These are phyloP conservation scores for Skeletonema potamos DNA, from an alignment of 108 stramenopile species.

Conservation along the genomic window DNA sequence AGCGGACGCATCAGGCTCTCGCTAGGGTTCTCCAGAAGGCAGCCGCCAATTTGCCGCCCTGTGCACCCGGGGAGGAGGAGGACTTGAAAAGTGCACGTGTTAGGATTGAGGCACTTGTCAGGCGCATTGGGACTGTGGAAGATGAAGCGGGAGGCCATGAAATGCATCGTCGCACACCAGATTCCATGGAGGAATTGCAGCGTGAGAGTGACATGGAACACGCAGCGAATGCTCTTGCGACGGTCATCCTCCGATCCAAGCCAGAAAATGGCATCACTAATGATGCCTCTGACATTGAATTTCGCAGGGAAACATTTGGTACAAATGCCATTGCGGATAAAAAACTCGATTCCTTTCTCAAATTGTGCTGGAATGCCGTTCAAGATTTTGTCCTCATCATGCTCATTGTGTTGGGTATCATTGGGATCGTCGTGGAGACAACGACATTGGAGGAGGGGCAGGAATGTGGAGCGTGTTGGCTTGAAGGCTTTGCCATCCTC, in stretches of 20 bases:
- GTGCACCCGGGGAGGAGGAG: constrained; percentile 9
- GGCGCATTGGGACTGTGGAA: constrained; percentile 47
- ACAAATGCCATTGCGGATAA: constrained; percentile 73
- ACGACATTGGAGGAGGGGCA: constrained; percentile 66
- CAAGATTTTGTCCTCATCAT: constrained; percentile 93
- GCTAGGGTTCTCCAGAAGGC: constrained; percentile 65
- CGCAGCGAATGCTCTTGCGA: constrained; percentile 64
- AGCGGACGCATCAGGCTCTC: constrained; percentile 61
- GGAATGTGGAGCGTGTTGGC: constrained; percentile 80
- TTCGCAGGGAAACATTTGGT: constrained; percentile 67
- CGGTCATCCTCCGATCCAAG: constrained; percentile 60
- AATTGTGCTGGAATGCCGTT: constrained; percentile 90
- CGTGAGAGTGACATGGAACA: constrained; percentile 18
- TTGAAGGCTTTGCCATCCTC: constrained; percentile 94
- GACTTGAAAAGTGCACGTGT: constrained; percentile 12
- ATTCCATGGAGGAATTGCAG: constrained; percentile 30
- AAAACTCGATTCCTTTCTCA: constrained; percentile 72
- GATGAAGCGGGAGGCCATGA: constrained; percentile 32
- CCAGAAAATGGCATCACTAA: constrained; percentile 64
- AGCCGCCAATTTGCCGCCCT: constrained; percentile 21
- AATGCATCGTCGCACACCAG: no score
- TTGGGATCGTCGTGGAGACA: constrained; percentile 80
- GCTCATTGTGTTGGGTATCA: constrained; percentile 86
- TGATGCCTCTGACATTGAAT: constrained; percentile 59
- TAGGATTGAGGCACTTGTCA: constrained; percentile 59